These are phyloP conservation scores for Bryoerythrophyllum caledonicum DNA, from an alignment of 225 moss, liverwort and hornwort species.

Conservation along the genomic window DNA sequence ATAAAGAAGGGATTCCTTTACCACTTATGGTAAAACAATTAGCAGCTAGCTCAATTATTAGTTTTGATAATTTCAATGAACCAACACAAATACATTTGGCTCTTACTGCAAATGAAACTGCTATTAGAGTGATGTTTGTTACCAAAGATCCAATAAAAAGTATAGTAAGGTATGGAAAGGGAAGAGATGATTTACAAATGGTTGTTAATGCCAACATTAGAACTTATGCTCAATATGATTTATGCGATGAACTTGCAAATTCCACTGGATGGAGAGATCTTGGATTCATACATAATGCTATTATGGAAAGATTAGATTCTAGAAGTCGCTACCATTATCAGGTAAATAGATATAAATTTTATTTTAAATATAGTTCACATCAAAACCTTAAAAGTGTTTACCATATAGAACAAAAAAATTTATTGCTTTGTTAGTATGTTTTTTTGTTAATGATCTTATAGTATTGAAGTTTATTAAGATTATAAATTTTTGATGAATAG, in stretches of 20 bases:
- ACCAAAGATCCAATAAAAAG: slow-evolving; percentile 41
- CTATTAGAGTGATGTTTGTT: slow-evolving; percentile 66
- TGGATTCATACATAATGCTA: slow-evolving; percentile 54
- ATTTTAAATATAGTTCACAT: neutral
- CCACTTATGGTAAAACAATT: slow-evolving; percentile 32
- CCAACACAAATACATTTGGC: slow-evolving; percentile 72
- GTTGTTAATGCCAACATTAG: slow-evolving; percentile 20
- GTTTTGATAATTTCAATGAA: slow-evolving; percentile 63
- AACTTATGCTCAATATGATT: slow-evolving; percentile 44
- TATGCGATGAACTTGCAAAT: slow-evolving; percentile 63
- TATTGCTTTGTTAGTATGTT: neutral
- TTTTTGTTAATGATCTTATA: too few relatives aligned
- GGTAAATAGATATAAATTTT: neutral
- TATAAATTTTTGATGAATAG: neutral
- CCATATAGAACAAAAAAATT: neutral
- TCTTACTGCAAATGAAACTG: slow-evolving; percentile 35
- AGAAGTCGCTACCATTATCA: slow-evolving; percentile 59
- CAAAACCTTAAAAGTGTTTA: neutral
- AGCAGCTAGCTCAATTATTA: slow-evolving; percentile 32
- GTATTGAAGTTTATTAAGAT: neutral
- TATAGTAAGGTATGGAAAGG: slow-evolving; percentile 42
- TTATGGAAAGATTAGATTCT: slow-evolving; percentile 33
- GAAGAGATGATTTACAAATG: slow-evolving; percentile 19
- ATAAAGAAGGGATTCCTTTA: slow-evolving; percentile 49
- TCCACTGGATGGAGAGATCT: slow-evolving; percentile 59